These are phyloP conservation scores for Solanum megistacrolobum DNA, from an alignment of 257 asterid species.

Conservation along the genomic window DNA sequence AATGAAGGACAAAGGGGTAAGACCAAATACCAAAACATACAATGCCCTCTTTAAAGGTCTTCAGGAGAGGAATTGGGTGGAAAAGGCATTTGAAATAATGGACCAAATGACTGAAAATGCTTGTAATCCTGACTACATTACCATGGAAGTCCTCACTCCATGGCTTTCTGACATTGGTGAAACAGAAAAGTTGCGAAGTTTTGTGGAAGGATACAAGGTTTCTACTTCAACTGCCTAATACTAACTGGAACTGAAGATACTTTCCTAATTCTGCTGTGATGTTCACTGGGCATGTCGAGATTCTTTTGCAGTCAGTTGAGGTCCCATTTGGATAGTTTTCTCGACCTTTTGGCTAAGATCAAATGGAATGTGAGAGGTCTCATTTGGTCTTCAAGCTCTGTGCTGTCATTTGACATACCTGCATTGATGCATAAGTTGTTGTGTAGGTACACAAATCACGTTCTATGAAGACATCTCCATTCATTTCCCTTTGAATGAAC, in stretches of 20 bases:
- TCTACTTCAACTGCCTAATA: slow-evolving; percentile 18
- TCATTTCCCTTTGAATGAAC: neutral
- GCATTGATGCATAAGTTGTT: neutral
- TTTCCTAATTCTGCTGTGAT: neutral
- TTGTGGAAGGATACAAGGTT: slow-evolving; percentile 40
- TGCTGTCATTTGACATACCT: neutral
- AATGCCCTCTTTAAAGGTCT: slow-evolving; percentile 76
- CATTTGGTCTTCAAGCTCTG: neutral
- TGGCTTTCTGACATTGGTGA: slow-evolving; percentile 74
- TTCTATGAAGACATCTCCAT: neutral
- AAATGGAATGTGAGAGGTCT: neutral
- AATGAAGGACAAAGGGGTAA: slow-evolving; percentile 58
- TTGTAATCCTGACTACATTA: slow-evolving; percentile 67
- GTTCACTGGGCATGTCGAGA: neutral
- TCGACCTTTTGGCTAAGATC: neutral
- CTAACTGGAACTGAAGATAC: neutral
- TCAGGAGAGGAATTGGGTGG: slow-evolving; percentile 45
- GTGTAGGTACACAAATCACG: neutral
- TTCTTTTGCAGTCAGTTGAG: neutral
- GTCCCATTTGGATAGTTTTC: neutral
- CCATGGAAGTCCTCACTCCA: slow-evolving; percentile 66
- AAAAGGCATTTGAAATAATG: slow-evolving; percentile 61
- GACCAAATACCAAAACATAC: slow-evolving; percentile 53
- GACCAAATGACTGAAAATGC: slow-evolving; percentile 59
- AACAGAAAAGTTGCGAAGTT: slow-evolving; percentile 40